Percentiles rank a stretch among this genome's conserved stretches.
These are phyloP conservation scores for Paecilomyces formosus DNA, from an alignment of 2,329 filamentous ascomycete species.

Conservation along the genomic window DNA sequence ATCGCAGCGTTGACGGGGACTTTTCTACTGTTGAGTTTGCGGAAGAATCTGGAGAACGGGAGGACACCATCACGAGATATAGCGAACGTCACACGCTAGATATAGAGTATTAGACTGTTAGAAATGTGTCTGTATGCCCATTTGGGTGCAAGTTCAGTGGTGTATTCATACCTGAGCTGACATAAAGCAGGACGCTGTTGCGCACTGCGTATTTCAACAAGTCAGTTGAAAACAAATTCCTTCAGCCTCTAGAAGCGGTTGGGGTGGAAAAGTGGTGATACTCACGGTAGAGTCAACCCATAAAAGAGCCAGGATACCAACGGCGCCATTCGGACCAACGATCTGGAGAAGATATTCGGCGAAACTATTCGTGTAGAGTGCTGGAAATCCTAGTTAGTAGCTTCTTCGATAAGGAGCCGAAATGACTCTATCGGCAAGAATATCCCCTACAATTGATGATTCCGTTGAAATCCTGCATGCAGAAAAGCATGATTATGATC, in stretches of 20 bases:
- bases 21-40: constrained; percentile 21
- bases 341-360: constrained; percentile 33
- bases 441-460: constrained; percentile 16
- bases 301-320: constrained; percentile 26
- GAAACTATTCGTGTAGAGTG: constrained; percentile 31
- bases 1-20: constrained; percentile 30
- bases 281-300: constrained; percentile 31
- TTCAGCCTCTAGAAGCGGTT: neutral
- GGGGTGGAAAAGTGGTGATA: constrained; percentile 1
- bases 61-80: constrained; percentile 34
- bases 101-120: constrained; percentile 31
- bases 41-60: constrained; percentile 28
- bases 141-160: neutral
- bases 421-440: neutral
- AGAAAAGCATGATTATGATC: constrained; percentile 33
- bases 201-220: neutral
- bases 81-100: constrained; percentile 33
- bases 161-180: neutral
- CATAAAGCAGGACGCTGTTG: neutral
- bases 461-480: constrained; percentile 33
- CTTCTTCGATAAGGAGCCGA: too few species aligned
- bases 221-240: neutral
- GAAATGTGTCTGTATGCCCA: neutral
- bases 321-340: constrained; percentile 26
- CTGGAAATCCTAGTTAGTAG: constrained; percentile 2